Base-by-base conservation (phyloP, 148 eudicot species). In the Amaranthus palmeri region DNA sequence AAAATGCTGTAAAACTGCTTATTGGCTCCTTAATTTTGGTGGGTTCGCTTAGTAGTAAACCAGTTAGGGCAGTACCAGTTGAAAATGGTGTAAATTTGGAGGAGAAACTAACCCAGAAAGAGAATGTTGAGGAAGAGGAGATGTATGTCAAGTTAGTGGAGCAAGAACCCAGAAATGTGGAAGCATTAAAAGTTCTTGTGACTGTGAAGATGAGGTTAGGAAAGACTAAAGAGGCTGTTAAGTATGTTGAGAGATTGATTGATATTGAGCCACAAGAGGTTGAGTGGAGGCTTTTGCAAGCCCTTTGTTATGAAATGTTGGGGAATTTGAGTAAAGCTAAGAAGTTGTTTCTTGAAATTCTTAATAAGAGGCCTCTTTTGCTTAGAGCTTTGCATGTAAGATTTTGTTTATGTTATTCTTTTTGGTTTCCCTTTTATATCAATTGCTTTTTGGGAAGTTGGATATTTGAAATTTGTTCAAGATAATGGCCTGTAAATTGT, bases 321-420 rank as follows among this genome's bases (percentile, higher is more conserved):
- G 97, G 93, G 48, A 70, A 91, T 44, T 79, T 86, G 70, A 80
- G 84, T 62, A 85, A 73, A 82, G 90, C 99, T 64, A 88, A 85
- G 86, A 84, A 74, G 72, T 75, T 89, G 74, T 91, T 91, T 69
- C 83, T 81, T 76, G 83, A 84, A 1, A 87, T 95, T 52, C 82
- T 95, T 40, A 83, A 82, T 70, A 69, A 75, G 60, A 86, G 65
- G 50, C 99, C 99, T 69, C 87, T 95, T 13, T 77, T 88, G 81
- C 86, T 95, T 41, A 88, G 89, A 84, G 99, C 99, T 78, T 88
- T 95, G 63, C 99, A 95, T 83, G 97, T 95, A 91, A 74, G 92
- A 70, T 2, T 49, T n/a, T 4, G 43, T 15, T 25, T 61, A 57
- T 8, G 8, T 7, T 56, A 53, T 12, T 53, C 67, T 17, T 17